Conservation (phyloP, 2,329 filamentous ascomycete genomes). For the Fusarium humuli region DNA sequence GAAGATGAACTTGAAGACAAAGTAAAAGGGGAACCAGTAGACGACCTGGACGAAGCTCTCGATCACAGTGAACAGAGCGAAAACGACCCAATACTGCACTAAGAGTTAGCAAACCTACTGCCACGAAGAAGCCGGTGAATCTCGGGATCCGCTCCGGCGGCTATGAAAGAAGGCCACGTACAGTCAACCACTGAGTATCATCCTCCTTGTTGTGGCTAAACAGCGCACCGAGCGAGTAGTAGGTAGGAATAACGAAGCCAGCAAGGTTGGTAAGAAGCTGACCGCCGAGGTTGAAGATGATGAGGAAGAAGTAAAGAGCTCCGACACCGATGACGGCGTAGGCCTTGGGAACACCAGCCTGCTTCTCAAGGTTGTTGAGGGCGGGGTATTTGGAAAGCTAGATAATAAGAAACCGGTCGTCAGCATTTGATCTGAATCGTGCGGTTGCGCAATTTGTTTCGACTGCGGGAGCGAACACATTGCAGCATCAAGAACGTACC, state of each 20-base stretch:
- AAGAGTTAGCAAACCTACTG: constrained; percentile 50
- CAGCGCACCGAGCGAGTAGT: constrained; percentile 84
- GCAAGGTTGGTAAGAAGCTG: constrained; percentile 89
- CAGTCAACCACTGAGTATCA: constrained; percentile 84
- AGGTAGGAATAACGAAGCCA: constrained; percentile 83
- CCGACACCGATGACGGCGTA: constrained; percentile 82
- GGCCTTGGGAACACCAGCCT: constrained; percentile 84
- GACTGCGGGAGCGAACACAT: constrained; percentile 17
- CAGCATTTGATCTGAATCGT: constrained; percentile 30
- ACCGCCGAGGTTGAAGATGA: constrained; percentile 91
- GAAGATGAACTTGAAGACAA: constrained; percentile 98
- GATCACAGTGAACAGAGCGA: constrained; percentile 82
- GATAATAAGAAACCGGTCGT: constrained; percentile 39
- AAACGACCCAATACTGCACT: constrained; percentile 85
- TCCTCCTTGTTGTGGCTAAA: constrained; percentile 78
- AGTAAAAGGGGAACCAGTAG: constrained; percentile 99
- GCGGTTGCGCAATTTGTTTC: constrained; percentile 32
- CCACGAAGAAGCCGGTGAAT: constrained; percentile 2
- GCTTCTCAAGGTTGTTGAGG: constrained; percentile 88
- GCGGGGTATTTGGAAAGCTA: constrained; percentile 88
- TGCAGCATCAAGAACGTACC: constrained; percentile 62
- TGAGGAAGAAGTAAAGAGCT: constrained; percentile 88
- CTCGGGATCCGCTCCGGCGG: constrained; percentile 9
- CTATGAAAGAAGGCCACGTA: constrained; percentile 56
- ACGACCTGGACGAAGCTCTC: constrained; percentile 87